Base-by-base conservation (phyloP, 176 grass and related monocot species). In the Triticum timopheevii region DNA sequence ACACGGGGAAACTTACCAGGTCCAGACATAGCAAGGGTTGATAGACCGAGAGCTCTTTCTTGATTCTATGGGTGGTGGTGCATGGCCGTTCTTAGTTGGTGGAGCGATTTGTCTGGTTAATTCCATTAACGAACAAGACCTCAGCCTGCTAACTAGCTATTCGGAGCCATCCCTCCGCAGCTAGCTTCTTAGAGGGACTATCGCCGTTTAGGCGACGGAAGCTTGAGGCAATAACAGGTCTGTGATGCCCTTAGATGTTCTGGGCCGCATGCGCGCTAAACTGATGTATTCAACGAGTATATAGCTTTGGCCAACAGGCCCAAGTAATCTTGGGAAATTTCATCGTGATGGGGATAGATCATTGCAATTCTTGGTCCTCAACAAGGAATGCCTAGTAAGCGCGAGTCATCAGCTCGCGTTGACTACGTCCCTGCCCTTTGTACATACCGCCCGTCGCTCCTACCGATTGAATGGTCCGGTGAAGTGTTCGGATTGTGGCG, bases 351-450 rank as follows among this genome's bases (percentile, higher is more conserved):
- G 93, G 93, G 88, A 95, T 95, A 95, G 93, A 95, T 92, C 93
- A 95, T 95, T 95, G 90, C 85, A 95, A 95, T 93, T 95, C 84
- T 95, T 95, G 89, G 91, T 95, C 91, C 87, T 95, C 80, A 95
- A 93, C 58, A 80, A 91, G 93, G 83, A 95, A 95, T 93, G 86
- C 90, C 93, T 89, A 93, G 86, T 93, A 95, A 91, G 90, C 83
- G 77, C 23, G 93, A 95, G 88, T 90, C 7, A 38, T 28, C 28
- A 28, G 28, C 28, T 28, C 28, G 2, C 28, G 28, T 28, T 28
- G 28, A 28, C 28, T 2, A 28, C 28, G 28, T 28, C 28, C 28
- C 28, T 28, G 28, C 28, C 1, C 28, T 28, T 28, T 28, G 28
- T 28, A 28, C 28, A 28, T 2, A 28, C 28, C 28, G 2, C 28